Percentiles rank a stretch among this genome's conserved stretches.
phyloP scores from a whole-genome alignment of 352 stramenopile species.

The Phytophthora citricola region DNA sequence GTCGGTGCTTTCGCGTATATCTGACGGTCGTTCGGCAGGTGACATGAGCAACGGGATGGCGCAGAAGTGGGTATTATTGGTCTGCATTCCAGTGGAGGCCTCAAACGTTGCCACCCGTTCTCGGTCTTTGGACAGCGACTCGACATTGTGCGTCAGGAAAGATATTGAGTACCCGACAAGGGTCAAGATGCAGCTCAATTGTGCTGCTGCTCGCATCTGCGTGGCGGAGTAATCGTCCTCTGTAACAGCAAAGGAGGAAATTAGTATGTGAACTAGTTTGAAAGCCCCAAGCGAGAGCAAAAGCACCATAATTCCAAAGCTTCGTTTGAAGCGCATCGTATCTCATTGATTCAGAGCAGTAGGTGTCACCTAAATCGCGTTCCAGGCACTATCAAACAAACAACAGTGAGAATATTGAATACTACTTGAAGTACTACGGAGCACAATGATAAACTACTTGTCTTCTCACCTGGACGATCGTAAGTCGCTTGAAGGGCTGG shows the following conservation, averaged over 20 bases:
- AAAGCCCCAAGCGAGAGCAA: not conserved
- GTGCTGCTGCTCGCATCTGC: conserved; percentile 51
- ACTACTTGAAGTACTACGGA: no score
- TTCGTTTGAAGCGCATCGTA: conserved; percentile 40
- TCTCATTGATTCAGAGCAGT: conserved; percentile 48
- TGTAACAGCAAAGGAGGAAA: conserved; percentile 7
- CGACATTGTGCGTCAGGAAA: conserved; percentile 47
- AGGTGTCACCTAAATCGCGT: conserved; percentile 36
- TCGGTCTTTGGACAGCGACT: conserved; percentile 17
- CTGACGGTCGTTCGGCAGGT: conserved; percentile 13
- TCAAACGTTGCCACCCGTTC: conserved; percentile 28
- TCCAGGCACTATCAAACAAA: conserved; percentile 32
- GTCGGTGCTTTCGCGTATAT: conserved; percentile 15
- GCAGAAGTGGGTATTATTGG: conserved; percentile 27
- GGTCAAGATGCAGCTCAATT: conserved; percentile 61
- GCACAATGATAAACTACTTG: not conserved
- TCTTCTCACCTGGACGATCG: conserved; percentile 41
- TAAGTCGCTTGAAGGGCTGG: conserved; percentile 48
- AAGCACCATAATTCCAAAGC: conserved; percentile 56
- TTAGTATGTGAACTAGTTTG: no score
- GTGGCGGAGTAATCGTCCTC: conserved; percentile 36
- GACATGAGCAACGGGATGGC: conserved; percentile 33
- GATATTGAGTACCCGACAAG: conserved; percentile 61
- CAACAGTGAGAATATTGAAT: not conserved
- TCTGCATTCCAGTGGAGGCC: conserved; percentile 24